Evolutionary conservation across 1,284 basidiomycete species (phyloP).

Genomic region (Stygiomarasmius scandens): DNA sequence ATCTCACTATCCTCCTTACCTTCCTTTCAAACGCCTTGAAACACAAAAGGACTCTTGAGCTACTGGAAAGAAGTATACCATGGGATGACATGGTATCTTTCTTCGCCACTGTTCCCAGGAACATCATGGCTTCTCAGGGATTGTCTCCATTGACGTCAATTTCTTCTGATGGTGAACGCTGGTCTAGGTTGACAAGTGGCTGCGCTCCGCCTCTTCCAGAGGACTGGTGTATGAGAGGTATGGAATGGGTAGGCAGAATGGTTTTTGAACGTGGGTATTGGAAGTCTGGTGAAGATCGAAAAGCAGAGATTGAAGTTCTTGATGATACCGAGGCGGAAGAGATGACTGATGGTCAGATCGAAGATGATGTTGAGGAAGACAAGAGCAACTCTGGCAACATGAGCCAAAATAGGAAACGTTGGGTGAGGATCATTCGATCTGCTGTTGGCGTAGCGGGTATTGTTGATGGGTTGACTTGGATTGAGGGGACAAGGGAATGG

Average conservation of each 20-base stretch:
- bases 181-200: conserved; percentile 64
- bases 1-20: conserved; percentile 84
- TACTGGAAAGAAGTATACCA: conserved; percentile 80
- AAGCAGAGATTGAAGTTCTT: conserved; percentile 81
- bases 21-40: conserved; percentile 82
- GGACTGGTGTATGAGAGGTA: conserved; percentile 94
- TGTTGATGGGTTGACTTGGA: conserved; percentile 80
- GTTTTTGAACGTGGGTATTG: conserved; percentile 93
- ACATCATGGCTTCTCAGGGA: conserved; percentile 51
- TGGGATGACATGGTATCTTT: conserved; percentile 80
- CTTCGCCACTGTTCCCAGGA: conserved; percentile 64
- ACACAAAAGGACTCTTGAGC: conserved; percentile 57
- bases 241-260: conserved; percentile 90
- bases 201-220: conserved; percentile 82
- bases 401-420: conserved; percentile 49
- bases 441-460: conserved; percentile 69
- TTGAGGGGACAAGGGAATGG: conserved; percentile 62
- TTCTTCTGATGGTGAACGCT: conserved; percentile 39
- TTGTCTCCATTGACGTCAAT: conserved; percentile 21
- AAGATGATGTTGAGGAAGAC: conserved; percentile 64
- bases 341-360: conserved; percentile 77
- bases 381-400: conserved; percentile 20
- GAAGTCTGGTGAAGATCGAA: conserved; percentile 68
- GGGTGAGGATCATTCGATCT: conserved; percentile 76
- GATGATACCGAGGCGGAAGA: conserved; percentile 60